Evolutionary conservation across 2,329 filamentous ascomycete species (phyloP), one percentile per base, ranked within the genome.

Genomic region (Ophiostoma tasmaniense): DNA sequence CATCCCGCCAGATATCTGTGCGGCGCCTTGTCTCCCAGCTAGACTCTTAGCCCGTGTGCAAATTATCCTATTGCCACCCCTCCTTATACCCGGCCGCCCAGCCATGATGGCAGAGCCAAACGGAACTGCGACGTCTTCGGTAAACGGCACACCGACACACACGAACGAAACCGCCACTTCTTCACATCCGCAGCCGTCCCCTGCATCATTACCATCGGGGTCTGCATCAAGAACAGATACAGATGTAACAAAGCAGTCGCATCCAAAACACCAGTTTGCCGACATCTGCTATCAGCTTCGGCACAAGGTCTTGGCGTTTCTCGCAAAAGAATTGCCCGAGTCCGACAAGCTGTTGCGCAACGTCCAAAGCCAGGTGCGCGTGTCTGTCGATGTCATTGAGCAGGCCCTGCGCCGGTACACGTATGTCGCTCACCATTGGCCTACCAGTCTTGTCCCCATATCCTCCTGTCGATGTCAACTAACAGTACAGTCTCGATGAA

Each of bases 341-440:
- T 66, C 69, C 28, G 83, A 85, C 25, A 80, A 85, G 68, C 78
- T 85, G 62, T 79, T 93, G 70, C 81, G 80, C 73, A 82, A 82
- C 68, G 87, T 93, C 35, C 93, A 97, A 79, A 79, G 81, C 69
- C 93, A 95, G 81, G 90, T 91, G 64, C 85, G 87, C 71, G 81
- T 86, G 67, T 89, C 92, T 30, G 83, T 96, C 75, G 83, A 79
- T 28, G 88, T 97, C 28, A 87, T 97, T 70, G 85, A 87, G 71
- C 85, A 92, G 74, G 91, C 93, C 17, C 81, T 97, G 75, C 79
- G 86, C 72, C 84, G 84, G 76, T 98, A 97, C 78, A 85, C 85
- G 89, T 95, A 80, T 70, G 86, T 70, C n/a, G 10, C 4, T 4
- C 17, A 11, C 64, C 8, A 22, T 14, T 37, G 30, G 42, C 30